A percentile compares a stretch with the other conserved stretches of the same genome.
These are phyloP conservation scores for Asparagopsis taxiformis DNA, from an alignment of 31 red algal genomes.

Conservation along the genomic window DNA sequence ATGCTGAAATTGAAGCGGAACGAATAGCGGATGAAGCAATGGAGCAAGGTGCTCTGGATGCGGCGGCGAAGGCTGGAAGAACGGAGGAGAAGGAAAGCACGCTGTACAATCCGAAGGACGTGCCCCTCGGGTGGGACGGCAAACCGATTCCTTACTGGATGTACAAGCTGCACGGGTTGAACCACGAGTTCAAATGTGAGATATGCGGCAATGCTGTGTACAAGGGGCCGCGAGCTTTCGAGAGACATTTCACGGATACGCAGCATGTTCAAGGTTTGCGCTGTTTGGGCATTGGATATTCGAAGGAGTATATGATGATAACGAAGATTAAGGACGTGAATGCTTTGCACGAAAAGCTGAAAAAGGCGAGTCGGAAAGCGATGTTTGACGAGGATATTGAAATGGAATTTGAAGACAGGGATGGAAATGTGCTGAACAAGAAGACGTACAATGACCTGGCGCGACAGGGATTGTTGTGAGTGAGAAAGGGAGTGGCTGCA, in stretches of 20 bases:
- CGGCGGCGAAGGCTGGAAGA: conserved; percentile 19
- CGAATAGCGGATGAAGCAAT: conserved; percentile 66
- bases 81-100: conserved; percentile 52
- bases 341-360: conserved; percentile 59
- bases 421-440: conserved; percentile 87
- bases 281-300: conserved; percentile 82
- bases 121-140: conserved; percentile 92
- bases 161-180: conserved; percentile 95
- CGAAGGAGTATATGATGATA: conserved; percentile 87
- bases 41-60: conserved; percentile 27
- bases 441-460: conserved; percentile 82
- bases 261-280: conserved; percentile 81
- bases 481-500: background rate
- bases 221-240: conserved; percentile 87
- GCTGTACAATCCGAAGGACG: conserved; percentile 80
- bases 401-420: conserved; percentile 87
- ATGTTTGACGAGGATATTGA: conserved; percentile 58
- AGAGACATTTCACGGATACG: conserved; percentile 90
- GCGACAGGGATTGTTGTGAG: conserved; percentile 77
- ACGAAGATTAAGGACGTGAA: conserved; percentile 82
- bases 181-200: conserved; percentile 90
- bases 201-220: conserved; percentile 91
- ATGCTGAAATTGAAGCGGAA: conserved; percentile 89
- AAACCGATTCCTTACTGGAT: conserved; percentile 98
- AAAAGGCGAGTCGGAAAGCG: conserved; percentile 1